Evolutionary conservation across 75 land plant species (phyloP).

Genomic region (Cunninghamia lanceolata): DNA sequence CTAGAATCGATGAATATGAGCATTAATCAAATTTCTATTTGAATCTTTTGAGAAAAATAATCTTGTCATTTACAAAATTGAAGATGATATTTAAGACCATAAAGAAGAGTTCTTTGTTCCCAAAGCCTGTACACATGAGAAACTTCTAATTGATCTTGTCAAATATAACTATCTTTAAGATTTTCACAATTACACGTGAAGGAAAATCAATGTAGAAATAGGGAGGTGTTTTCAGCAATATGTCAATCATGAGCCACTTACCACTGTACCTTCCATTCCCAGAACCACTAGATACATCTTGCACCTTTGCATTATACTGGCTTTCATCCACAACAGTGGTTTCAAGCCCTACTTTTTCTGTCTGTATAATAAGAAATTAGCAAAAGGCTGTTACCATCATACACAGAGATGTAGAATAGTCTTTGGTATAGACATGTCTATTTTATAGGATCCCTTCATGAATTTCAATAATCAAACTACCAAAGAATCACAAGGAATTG

Average conservation of each 20-base stretch:
- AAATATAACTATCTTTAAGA: not conserved
- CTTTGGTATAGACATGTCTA: not conserved
- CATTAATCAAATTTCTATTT: not conserved
- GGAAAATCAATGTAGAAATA: not conserved
- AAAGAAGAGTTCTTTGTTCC: not conserved
- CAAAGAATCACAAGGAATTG: not conserved
- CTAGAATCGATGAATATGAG: not conserved
- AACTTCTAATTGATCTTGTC: not conserved
- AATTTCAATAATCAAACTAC: not conserved
- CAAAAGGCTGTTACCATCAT: not conserved
- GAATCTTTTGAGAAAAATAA: not conserved
- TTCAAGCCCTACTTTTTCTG: slow-evolving; percentile 97
- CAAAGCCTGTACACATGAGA: not conserved
- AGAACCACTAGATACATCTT: slow-evolving; percentile 50
- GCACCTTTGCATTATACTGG: slow-evolving; percentile 46
- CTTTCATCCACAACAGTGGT: slow-evolving; percentile 95
- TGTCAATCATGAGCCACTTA: slow-evolving; percentile 35
- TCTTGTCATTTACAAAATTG: not conserved
- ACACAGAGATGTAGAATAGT: not conserved
- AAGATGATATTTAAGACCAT: no score
- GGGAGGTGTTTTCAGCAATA: not conserved
- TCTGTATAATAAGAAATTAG: slow-evolving; percentile 41
- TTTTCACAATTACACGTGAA: not conserved
- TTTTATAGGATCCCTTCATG: not conserved
- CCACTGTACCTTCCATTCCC: slow-evolving; percentile 80